A percentile compares a stretch with the other conserved stretches of the same genome.
Conservation (phyloP, 176 grass and related monocot species). For the Stipa capillata region DNA sequence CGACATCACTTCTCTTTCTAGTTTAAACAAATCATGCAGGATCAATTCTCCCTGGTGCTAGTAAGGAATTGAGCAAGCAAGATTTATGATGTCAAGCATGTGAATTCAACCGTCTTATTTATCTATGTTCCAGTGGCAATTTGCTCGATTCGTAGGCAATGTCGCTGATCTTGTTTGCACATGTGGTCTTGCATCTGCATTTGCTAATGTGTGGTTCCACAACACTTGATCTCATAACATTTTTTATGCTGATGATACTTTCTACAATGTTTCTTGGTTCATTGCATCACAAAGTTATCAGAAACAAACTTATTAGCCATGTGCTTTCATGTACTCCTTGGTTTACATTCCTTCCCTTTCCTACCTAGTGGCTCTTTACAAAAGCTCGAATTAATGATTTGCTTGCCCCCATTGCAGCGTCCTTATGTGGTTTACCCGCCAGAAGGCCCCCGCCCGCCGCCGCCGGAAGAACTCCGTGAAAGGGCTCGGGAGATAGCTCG, state of each 20-base stretch:
- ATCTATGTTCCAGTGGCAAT: neutral
- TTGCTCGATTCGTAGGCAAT: neutral
- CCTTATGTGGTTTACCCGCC: constrained; percentile 86
- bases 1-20: neutral
- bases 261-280: neutral
- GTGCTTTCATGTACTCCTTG: neutral
- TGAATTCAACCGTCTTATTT: neutral
- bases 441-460: constrained; percentile 70
- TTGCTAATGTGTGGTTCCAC: neutral
- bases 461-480: constrained; percentile 81
- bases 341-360: neutral
- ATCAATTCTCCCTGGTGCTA: neutral
- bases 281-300: neutral
- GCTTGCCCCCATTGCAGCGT: constrained; percentile 40
- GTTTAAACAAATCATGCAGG: neutral
- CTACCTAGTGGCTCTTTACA: neutral
- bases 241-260: neutral
- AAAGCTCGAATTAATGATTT: neutral
- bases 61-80: neutral
- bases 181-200: neutral
- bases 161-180: neutral
- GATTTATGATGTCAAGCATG: neutral
- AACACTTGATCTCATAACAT: neutral
- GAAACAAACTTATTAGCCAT: neutral
- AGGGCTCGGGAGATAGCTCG: constrained; percentile 69